These are phyloP conservation scores for Plantago coronopus DNA, from an alignment of 305 asterid genomes.

Conservation along the genomic window DNA sequence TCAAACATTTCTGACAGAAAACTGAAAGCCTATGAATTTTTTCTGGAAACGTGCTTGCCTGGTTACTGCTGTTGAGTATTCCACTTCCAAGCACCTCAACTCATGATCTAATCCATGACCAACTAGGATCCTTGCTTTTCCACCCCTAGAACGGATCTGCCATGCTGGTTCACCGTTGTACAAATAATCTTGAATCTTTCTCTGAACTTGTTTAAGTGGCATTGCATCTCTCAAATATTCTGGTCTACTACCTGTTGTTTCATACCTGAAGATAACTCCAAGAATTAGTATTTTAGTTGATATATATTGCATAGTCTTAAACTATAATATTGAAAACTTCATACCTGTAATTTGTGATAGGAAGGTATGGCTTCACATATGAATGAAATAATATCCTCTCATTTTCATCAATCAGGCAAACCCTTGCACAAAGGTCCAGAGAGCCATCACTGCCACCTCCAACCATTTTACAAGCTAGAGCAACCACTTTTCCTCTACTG, in stretches of 20 bases:
- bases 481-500: conserved; percentile 42
- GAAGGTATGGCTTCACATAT: conserved; percentile 47
- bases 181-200: conserved; percentile 51
- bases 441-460: conserved; percentile 68
- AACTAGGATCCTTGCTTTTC: conserved; percentile 52
- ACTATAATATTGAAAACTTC: background rate
- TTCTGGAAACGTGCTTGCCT: conserved; percentile 32
- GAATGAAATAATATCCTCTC: conserved; percentile 49
- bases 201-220: conserved; percentile 44
- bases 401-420: conserved; percentile 48
- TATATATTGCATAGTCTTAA: conserved; percentile 1
- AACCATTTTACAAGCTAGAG: conserved; percentile 63
- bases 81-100: conserved; percentile 49
- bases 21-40: too few species aligned
- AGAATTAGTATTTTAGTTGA: background rate
- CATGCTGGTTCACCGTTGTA: conserved; percentile 59
- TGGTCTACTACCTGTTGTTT: conserved; percentile 50
- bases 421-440: conserved; percentile 52
- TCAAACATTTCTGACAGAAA: too few species aligned
- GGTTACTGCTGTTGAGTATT: conserved; percentile 39
- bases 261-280: conserved; percentile 37
- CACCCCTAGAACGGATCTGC: conserved; percentile 52
- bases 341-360: conserved; percentile 46
- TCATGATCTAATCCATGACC: conserved; percentile 61
- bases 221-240: conserved; percentile 52